Conservation (phyloP, 768 basidiomycete genomes). For the Paxillus rubicundulus region DNA sequence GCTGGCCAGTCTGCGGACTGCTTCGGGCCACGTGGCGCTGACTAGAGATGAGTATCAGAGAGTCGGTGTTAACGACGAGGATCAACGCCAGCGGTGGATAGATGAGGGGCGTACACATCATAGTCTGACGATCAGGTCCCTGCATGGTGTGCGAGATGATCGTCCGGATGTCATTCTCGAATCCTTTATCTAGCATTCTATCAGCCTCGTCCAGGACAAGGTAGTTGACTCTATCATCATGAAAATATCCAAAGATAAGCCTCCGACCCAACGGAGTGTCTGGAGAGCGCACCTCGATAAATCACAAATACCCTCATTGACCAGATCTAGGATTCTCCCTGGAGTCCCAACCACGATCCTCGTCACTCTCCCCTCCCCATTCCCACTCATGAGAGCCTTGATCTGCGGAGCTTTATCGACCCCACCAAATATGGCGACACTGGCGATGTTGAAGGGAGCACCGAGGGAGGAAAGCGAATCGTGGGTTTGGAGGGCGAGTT, state of each 20-base stretch:
- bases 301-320: constrained; percentile 82
- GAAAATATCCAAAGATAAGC: background rate
- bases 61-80: background rate
- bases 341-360: constrained; percentile 94
- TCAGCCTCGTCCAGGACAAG: constrained; percentile 97
- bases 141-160: constrained; percentile 80
- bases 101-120: constrained; percentile 76
- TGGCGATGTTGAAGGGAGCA: constrained; percentile 67
- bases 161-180: constrained; percentile 93
- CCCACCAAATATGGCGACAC: constrained; percentile 93
- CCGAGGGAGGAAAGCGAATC: constrained; percentile 76
- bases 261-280: background rate
- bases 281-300: constrained; percentile 58
- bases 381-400: constrained; percentile 56
- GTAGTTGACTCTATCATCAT: constrained; percentile 66
- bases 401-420: constrained; percentile 86
- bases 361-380: constrained; percentile 50
- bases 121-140: constrained; percentile 74
- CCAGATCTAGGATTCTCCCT: constrained; percentile 89
- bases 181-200: constrained; percentile 96
- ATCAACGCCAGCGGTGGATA: background rate
- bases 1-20: constrained; percentile 82
- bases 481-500: constrained; percentile 94
- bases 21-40: constrained; percentile 98
- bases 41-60: constrained; percentile 44